These are phyloP conservation scores for Scopulariopsis brevicaulis DNA, from an alignment of 2,329 filamentous ascomycete genomes.

Conservation along the genomic window DNA sequence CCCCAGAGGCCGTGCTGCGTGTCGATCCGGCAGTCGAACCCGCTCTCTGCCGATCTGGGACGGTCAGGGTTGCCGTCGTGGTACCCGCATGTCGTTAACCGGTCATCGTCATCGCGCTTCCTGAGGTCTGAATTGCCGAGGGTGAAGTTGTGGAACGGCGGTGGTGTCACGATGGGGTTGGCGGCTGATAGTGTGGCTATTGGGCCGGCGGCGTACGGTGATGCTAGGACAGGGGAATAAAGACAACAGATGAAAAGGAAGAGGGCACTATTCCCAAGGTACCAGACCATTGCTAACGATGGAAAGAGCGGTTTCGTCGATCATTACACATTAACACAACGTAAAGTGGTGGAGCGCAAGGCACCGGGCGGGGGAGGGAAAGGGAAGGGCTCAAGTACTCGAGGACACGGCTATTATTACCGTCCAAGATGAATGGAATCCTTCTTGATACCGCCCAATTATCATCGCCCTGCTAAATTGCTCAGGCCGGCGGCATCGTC, in stretches of 20 bases:
- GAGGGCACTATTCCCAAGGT: background rate
- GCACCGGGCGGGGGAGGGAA: background rate
- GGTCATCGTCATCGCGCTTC: background rate
- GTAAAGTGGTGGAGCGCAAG: background rate
- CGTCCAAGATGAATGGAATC: too few relatives aligned
- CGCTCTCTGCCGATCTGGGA: conserved; percentile 18
- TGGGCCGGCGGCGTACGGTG: background rate
- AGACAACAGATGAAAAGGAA: background rate
- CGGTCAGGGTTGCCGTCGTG: conserved; percentile 16
- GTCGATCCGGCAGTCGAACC: conserved; percentile 24
- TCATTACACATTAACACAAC: background rate
- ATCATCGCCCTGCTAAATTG: background rate
- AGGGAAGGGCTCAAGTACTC: background rate
- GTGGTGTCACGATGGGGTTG: background rate
- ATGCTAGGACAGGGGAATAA: background rate
- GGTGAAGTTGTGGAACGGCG: background rate
- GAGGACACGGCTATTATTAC: background rate
- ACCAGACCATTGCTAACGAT: background rate
- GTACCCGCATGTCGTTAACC: conserved; percentile 15
- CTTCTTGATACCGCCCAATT: too few relatives aligned
- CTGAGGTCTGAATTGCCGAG: background rate
- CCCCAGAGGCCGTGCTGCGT: conserved; percentile 22
- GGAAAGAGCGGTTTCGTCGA: background rate
- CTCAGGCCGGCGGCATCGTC: background rate
- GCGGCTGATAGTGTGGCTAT: background rate